Base-by-base conservation (phyloP, 2,329 filamentous ascomycete species). In the Fusarium sp. region DNA sequence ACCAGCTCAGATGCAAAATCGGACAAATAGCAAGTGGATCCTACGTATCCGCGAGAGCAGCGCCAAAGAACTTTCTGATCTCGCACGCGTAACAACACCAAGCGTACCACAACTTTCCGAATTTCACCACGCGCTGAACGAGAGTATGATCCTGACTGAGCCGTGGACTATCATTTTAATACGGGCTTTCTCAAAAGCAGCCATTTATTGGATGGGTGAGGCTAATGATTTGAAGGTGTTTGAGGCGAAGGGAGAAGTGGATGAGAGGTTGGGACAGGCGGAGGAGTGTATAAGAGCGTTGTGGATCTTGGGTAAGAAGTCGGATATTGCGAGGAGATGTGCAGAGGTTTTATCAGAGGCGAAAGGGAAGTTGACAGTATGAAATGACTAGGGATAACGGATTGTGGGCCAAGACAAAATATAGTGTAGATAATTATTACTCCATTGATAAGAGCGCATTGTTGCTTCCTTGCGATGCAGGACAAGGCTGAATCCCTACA, bases 131-230 rank as follows among this genome's bases (percentile, higher is more conserved):
- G 84, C 85, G 0, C 77, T 87, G 4, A 85, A 81, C 37, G 80
- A 86, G 62, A 84, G 83, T 1, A 83, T 86, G 3, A 77, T 89
- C 6, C 70, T 89, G 33, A 87, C 85, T 0, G 86, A 89, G 60
- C 86, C 86, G 2, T 88, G 86, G 86, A 87, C 86, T 0, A 81
- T 83, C 4, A 81, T 88, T 4, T 69, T 88, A 20, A 83, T 87
- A 50, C 78, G 84, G 7, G 82, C 82, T 0, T 88, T 88, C 58
- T 79, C 82, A 4, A 84, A 82, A 64, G 83, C 85, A 0, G 81
- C 75, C 2, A 62, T 76, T 1, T 60, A 76, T 38, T 73, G 78
- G 34, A 50, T 87, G 7, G 74, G 80, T 6, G 74, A 73, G 15
- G 74, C 71, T 0, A 73, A 74, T 20, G 62, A 73, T 4, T 13